Evolutionary conservation across 805 yeast species (phyloP).

Genomic region (Myxozyma geophila): DNA sequence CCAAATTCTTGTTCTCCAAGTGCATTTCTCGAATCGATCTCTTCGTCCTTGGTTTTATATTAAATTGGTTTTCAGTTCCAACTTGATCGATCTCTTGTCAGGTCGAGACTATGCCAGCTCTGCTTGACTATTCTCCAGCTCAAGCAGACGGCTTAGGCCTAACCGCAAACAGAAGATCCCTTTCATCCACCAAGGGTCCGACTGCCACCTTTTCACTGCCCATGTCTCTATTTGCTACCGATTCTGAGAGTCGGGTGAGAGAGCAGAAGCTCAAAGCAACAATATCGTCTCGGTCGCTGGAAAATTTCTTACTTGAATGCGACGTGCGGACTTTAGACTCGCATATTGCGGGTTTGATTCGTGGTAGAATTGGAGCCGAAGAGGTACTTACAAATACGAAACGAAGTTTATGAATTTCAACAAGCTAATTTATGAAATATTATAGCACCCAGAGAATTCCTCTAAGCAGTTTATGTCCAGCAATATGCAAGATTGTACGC

Average conservation of each 20-base stretch:
- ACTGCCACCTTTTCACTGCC: conserved; percentile 46
- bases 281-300: conserved; percentile 46
- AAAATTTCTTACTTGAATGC: conserved; percentile 47
- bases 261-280: conserved; percentile 44
- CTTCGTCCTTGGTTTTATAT: too few species aligned
- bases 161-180: too few species aligned
- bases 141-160: too few species aligned
- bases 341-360: conserved; percentile 48
- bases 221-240: conserved; percentile 46
- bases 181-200: conserved; percentile 28
- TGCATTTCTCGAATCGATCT: too few species aligned
- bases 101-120: too few species aligned
- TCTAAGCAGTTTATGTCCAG: conserved; percentile 40
- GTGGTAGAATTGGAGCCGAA: conserved; percentile 46
- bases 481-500: conserved; percentile 36
- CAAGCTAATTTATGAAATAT: conserved; percentile 7
- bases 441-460: conserved; percentile 44
- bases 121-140: too few species aligned
- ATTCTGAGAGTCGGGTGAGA: conserved; percentile 40
- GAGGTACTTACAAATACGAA: conserved; percentile 33
- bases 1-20: too few species aligned
- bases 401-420: background rate
- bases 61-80: too few species aligned
- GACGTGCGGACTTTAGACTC: conserved; percentile 48
- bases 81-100: too few species aligned